Evolutionary conservation across 2,329 filamentous ascomycete species (phyloP).

Genomic region (Fusarium stilboides): DNA sequence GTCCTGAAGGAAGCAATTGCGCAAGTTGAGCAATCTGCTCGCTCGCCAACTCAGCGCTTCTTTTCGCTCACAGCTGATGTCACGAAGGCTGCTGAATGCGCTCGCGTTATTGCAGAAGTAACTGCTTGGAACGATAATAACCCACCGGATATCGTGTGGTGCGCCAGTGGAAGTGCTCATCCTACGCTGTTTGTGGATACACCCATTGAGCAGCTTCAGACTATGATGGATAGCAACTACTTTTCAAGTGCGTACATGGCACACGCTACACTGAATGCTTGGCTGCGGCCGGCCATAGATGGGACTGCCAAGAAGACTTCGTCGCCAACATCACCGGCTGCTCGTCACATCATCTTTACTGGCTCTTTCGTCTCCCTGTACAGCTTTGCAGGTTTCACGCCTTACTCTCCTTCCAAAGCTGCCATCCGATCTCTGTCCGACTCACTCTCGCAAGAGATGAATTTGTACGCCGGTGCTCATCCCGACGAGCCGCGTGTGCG

Average conservation of each 20-base stretch:
- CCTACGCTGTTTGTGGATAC: slow-evolving; percentile 39
- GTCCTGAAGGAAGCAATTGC: slow-evolving; percentile 24
- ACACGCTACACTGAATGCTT: slow-evolving; percentile 33
- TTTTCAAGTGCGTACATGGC: slow-evolving; percentile 42
- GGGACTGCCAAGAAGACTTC: neutral
- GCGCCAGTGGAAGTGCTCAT: slow-evolving; percentile 38
- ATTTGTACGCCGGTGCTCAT: slow-evolving; percentile 33
- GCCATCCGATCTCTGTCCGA: slow-evolving; percentile 36
- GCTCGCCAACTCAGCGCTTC: slow-evolving; percentile 24
- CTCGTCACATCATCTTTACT: slow-evolving; percentile 37
- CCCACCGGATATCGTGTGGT: slow-evolving; percentile 29
- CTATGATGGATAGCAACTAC: slow-evolving; percentile 44
- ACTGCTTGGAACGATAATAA: slow-evolving; percentile 28
- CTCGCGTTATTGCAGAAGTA: slow-evolving; percentile 21
- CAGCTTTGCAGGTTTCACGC: slow-evolving; percentile 36
- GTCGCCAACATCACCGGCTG: neutral
- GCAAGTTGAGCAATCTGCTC: slow-evolving; percentile 22
- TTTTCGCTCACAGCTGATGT: slow-evolving; percentile 23
- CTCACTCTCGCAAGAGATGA: slow-evolving; percentile 41
- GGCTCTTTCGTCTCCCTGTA: slow-evolving; percentile 39
- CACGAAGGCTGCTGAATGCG: slow-evolving; percentile 25
- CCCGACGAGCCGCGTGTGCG: slow-evolving; percentile 20
- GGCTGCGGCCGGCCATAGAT: slow-evolving; percentile 21
- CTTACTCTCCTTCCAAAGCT: slow-evolving; percentile 34
- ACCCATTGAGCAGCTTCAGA: slow-evolving; percentile 34